These are phyloP conservation scores for Vigna angularis DNA, from an alignment of 306 rosid genomes.

Conservation along the genomic window DNA sequence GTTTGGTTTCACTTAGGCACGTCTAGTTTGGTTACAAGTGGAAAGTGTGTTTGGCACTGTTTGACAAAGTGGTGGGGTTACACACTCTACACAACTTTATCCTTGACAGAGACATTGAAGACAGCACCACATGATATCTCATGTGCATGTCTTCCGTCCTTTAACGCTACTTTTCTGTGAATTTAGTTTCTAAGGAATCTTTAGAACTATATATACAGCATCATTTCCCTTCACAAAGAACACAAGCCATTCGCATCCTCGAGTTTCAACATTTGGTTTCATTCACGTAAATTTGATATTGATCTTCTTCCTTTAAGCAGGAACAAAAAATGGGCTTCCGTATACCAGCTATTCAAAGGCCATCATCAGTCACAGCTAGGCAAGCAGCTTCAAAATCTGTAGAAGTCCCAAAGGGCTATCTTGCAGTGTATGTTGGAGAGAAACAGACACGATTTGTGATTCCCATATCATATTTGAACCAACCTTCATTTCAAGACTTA, in stretches of 20 bases:
- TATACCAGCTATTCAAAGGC: constrained; percentile 33
- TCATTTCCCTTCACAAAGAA: constrained; percentile 12
- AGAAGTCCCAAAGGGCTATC: constrained; percentile 50
- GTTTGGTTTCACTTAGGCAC: constrained; percentile 14
- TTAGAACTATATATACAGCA: constrained; percentile 32
- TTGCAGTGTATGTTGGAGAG: constrained; percentile 60
- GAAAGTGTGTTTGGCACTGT: background rate
- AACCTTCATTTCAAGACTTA: constrained; percentile 52
- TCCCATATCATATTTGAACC: constrained; percentile 56
- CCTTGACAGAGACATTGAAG: background rate
- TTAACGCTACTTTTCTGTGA: background rate
- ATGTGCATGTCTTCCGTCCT: constrained; percentile 26
- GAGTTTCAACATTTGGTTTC: background rate
- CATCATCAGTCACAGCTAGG: constrained; percentile 27
- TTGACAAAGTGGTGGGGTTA: constrained; percentile 26
- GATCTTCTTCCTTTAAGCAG: background rate
- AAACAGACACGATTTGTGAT: constrained; percentile 50
- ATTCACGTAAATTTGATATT: background rate
- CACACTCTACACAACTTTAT: background rate
- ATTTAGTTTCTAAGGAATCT: background rate
- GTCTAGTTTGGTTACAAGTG: background rate
- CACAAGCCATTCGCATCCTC: background rate
- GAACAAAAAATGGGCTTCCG: constrained; percentile 42
- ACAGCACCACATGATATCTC: constrained; percentile 49
- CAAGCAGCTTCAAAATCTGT: constrained; percentile 27